Evolutionary conservation across 768 basidiomycete genomes (phyloP).

Genomic region (Lentinus brumalis): DNA sequence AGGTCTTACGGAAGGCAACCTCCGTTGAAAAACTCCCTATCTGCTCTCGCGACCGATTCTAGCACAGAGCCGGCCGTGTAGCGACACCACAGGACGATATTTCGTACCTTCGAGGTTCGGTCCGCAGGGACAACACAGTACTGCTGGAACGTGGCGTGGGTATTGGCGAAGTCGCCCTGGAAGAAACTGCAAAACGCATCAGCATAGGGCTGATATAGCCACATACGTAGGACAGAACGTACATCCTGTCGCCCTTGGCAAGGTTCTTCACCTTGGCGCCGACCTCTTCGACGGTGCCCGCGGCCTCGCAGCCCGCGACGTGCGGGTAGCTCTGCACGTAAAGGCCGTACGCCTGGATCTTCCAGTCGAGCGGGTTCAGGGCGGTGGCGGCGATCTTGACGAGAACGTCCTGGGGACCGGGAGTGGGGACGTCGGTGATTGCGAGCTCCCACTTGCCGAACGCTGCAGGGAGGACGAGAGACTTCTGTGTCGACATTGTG

Average conservation of each 20-base stretch:
- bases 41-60: no score
- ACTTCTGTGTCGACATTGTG: slow-evolving; percentile 4
- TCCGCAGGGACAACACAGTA: slow-evolving; percentile 29
- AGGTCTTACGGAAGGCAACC: no score
- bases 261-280: slow-evolving; percentile 38
- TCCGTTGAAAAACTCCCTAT: no score
- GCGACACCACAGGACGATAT: no score
- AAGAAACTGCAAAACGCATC: slow-evolving; percentile 5
- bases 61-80: no score
- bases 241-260: slow-evolving; percentile 37
- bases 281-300: slow-evolving; percentile 28
- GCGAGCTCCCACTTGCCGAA: background rate
- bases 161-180: slow-evolving; percentile 22
- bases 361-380: slow-evolving; percentile 58
- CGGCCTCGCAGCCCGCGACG: slow-evolving; percentile 25
- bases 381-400: slow-evolving; percentile 49
- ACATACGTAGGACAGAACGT: no score
- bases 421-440: slow-evolving; percentile 34
- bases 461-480: slow-evolving; percentile 7
- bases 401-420: slow-evolving; percentile 50
- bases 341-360: slow-evolving; percentile 38
- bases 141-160: slow-evolving; percentile 28
- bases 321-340: slow-evolving; percentile 25
- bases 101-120: slow-evolving; percentile 26
- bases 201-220: no score